Evolutionary conservation across 164 flowering plant species (phyloP).

Genomic region (Chloranthus sessilifolius): DNA sequence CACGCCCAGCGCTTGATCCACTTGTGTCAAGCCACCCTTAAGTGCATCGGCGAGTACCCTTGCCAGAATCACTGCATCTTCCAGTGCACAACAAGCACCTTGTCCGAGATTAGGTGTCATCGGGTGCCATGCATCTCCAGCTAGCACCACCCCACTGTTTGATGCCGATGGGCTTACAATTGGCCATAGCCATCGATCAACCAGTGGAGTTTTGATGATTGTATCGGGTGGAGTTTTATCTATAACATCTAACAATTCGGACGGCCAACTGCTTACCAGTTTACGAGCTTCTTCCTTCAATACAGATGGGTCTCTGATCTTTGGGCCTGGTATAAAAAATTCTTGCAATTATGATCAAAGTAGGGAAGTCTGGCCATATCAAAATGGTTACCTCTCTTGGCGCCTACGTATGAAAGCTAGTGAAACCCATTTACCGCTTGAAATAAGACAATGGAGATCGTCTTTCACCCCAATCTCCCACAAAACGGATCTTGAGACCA

Average conservation of each 20-base stretch:
- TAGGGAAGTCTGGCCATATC: no score
- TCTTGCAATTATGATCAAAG: no score
- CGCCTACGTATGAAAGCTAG: no score
- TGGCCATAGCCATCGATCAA: conserved; percentile 92
- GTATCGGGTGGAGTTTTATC: conserved; percentile 67
- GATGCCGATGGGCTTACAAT: conserved; percentile 56
- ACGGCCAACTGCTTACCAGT: conserved; percentile 63
- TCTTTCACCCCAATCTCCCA: no score
- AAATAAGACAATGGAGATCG: no score
- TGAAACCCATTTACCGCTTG: no score
- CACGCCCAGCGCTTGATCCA: conserved; percentile 48
- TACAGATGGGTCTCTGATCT: conserved; percentile 46
- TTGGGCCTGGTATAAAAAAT: conserved; percentile 70
- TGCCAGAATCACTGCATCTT: conserved; percentile 76
- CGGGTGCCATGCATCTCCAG: conserved; percentile 98
- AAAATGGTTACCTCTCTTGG: no score
- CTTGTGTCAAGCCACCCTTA: conserved; percentile 19
- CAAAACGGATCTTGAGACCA: no score
- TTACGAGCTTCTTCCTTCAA: conserved; percentile 55
- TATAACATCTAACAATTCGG: conserved; percentile 46
- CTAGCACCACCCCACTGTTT: conserved; percentile 59
- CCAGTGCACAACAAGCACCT: conserved; percentile 93
- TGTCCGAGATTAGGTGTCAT: conserved; percentile 99
- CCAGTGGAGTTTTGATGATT: conserved; percentile 57
- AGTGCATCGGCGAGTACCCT: conserved; percentile 51